Conservation (phyloP, 768 basidiomycete genomes). For the Leccinum fibrillosum region DNA sequence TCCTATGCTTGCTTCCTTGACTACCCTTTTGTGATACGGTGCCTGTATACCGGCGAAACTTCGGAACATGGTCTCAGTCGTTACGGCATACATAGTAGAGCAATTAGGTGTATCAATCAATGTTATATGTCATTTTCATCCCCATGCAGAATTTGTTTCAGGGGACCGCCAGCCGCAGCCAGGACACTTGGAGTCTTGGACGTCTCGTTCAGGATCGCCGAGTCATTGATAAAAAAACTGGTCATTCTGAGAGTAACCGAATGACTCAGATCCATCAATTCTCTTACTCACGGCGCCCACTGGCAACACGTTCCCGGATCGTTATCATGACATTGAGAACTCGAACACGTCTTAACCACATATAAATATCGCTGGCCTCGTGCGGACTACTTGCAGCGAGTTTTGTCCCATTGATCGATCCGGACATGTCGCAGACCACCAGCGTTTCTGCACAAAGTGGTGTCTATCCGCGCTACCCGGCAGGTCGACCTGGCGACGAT, state of each 20-base stretch:
- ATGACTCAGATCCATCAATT: not conserved
- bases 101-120: too few relatives aligned
- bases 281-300: not conserved
- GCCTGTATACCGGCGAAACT: too few relatives aligned
- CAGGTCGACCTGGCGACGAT: not conserved
- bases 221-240: not conserved
- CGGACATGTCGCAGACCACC: conserved; percentile 13
- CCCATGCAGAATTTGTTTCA: not conserved
- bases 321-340: not conserved
- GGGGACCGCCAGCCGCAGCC: not conserved
- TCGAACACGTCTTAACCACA: not conserved
- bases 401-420: not conserved
- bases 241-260: too few relatives aligned
- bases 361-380: not conserved
- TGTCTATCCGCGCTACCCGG: conserved; percentile 9
- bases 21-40: too few relatives aligned
- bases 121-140: not conserved
- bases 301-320: not conserved
- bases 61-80: not conserved
- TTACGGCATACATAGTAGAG: not conserved
- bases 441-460: not conserved
- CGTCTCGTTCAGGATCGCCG: not conserved
- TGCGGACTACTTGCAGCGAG: not conserved
- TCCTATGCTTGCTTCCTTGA: too few relatives aligned
- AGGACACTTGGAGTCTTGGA: not conserved